Base-by-base conservation (phyloP, 2,329 filamentous ascomycete species). In the Colletotrichum sansevieriae region DNA sequence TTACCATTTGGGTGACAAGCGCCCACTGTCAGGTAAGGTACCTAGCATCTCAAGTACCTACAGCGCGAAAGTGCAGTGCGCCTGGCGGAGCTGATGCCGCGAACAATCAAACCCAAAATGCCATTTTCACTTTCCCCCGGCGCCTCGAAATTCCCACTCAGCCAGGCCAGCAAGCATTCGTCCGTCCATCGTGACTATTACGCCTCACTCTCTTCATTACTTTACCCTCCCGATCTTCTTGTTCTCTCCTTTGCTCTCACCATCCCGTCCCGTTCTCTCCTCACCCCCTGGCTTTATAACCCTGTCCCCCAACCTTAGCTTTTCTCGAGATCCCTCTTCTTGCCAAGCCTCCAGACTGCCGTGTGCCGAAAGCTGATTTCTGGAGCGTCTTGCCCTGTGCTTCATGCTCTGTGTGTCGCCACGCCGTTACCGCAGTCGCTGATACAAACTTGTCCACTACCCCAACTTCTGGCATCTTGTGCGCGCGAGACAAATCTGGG, bases 301-400 rank as follows among this genome's bases (percentile, higher is more conserved):
- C 61, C 22, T 55, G 49, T 60, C 47, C 25, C 29, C 64, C 35
- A 25, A 15, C 22, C 25, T n/a, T 46, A 51, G 33, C 46, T n/a
- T 22, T 13, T 43, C 35, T 18, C n/a, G 46, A 39, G 10, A 39
- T 35, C 37, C 18, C 33, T 39, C n/a, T 41, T 25, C 41, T 65
- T 43, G 62, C 66, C 66, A 69, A 69, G 66, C 49, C 18, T 39
- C 10, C 13, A 39, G 62, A 60, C 25, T 66, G 56, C 62, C 62
- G 62, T 41, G 60, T 68, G 11, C 62, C 65, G 62, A 43, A 35
- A 33, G 41, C n/a, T 41, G 33, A 52, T 29, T 52, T 61, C 46
- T 43, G 52, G 58, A 25, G 13, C 43, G 18, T 47, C 15, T 49
- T 47, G 56, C 43, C 29, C 56, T 47, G 55, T 58, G 56, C 43